A percentile compares a stretch with the other conserved stretches of the same genome.
Evolutionary conservation across 2,329 filamentous ascomycete genomes (phyloP).

Genomic region (Aureobasidium sp.): DNA sequence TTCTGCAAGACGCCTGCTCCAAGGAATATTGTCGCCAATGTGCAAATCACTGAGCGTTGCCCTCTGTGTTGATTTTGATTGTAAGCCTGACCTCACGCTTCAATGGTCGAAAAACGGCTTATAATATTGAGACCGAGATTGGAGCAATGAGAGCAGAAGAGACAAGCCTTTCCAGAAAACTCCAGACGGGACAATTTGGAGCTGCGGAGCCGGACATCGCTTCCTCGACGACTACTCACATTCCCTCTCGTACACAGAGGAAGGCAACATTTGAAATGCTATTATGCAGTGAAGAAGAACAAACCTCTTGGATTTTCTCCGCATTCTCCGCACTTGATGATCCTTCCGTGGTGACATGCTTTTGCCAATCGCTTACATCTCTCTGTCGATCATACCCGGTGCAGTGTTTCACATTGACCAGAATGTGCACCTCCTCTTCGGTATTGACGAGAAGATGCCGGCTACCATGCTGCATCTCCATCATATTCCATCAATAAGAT

Average conservation of each 20-base stretch:
- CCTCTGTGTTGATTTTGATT: too few species aligned
- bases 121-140: too few species aligned
- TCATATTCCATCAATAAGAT: not conserved
- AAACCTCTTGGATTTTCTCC: not conserved
- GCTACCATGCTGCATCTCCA: not conserved
- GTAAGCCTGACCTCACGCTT: too few species aligned
- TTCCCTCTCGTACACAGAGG: not conserved
- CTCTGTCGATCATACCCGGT: constrained; percentile 6
- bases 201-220: not conserved
- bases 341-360: not conserved
- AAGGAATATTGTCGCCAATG: too few species aligned
- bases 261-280: not conserved
- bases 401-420: not conserved
- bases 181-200: too few species aligned
- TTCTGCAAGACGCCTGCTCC: too few species aligned
- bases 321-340: not conserved
- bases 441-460: not conserved
- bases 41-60: too few species aligned
- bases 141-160: too few species aligned
- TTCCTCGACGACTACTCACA: not conserved
- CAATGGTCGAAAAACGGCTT: too few species aligned
- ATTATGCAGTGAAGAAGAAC: not conserved
- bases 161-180: too few species aligned
- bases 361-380: not conserved
- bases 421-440: not conserved